A percentile compares a stretch with the other conserved stretches of the same genome.
Conservation (phyloP, 345 rosid genomes). For the Camelina laxa region DNA sequence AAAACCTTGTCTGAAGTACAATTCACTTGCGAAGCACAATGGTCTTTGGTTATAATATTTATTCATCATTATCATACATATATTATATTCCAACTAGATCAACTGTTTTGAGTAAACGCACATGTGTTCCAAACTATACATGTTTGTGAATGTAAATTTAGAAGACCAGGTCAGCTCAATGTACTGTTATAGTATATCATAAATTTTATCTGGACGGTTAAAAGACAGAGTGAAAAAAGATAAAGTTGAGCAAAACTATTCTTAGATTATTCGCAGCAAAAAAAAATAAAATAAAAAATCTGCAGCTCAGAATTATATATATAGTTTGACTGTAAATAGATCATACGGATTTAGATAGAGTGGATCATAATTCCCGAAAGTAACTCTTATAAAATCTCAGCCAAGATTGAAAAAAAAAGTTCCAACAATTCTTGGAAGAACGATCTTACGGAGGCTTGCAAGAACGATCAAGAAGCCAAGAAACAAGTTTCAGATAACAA, state of each 20-base stretch:
- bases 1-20: conserved; percentile 16
- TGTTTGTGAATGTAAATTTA: too few species aligned
- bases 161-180: not conserved
- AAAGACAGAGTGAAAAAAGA: not conserved
- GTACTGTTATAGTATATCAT: not conserved
- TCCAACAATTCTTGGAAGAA: not conserved
- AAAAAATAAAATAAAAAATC: not conserved
- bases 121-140: not conserved
- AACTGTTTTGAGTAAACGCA: not conserved
- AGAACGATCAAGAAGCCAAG: conserved; percentile 26
- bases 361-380: not conserved
- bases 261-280: not conserved
- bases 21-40: conserved; percentile 5
- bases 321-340: conserved; percentile 7
- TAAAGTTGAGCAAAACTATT: conserved; percentile 13
- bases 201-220: too few species aligned
- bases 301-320: too few species aligned
- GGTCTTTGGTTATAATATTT: conserved; percentile 3
- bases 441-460: not conserved
- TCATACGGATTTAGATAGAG: not conserved
- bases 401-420: not conserved
- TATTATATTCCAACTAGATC: not conserved
- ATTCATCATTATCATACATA: not conserved
- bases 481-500: conserved; percentile 18
- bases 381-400: not conserved